phyloP scores from a whole-genome alignment of 1,284 basidiomycete species.

The Phellinidium pouzarii region DNA sequence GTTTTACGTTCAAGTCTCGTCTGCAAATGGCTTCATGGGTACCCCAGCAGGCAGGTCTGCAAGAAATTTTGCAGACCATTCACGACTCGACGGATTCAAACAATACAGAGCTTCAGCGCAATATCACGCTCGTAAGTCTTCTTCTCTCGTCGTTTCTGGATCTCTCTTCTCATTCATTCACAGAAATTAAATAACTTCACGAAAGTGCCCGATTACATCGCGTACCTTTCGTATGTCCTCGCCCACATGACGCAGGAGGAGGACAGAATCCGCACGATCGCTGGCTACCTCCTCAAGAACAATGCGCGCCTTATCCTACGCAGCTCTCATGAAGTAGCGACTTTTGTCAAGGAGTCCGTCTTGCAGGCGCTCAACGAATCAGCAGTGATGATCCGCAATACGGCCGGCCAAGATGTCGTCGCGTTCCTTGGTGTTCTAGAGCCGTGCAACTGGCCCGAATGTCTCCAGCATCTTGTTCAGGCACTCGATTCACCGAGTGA shows the following conservation, averaged over 20 bases:
- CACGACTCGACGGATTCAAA: conserved; percentile 74
- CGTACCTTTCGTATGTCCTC: conserved; percentile 93
- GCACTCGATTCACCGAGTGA: conserved; percentile 68
- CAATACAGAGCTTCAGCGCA: conserved; percentile 58
- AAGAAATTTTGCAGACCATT: conserved; percentile 82
- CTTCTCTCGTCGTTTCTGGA: conserved; percentile 23
- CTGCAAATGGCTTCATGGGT: conserved; percentile 59
- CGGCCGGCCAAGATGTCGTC: conserved; percentile 87
- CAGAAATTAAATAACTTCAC: conserved; percentile 89
- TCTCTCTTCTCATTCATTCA: conserved; percentile 20
- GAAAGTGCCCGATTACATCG: conserved; percentile 88
- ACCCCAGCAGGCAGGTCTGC: conserved; percentile 70
- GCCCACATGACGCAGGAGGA: conserved; percentile 78
- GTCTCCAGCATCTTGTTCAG: conserved; percentile 74
- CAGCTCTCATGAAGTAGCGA: conserved; percentile 59
- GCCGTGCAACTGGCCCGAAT: conserved; percentile 90
- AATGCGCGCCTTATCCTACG: conserved; percentile 70
- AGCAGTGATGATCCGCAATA: conserved; percentile 83
- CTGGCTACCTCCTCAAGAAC: conserved; percentile 96
- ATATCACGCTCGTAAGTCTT: conserved; percentile 67
- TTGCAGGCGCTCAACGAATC: conserved; percentile 76
- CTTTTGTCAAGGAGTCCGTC: conserved; percentile 80
- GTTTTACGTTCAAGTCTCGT: neutral
- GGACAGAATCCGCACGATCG: conserved; percentile 88
- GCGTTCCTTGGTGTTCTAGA: conserved; percentile 80